phyloP scores from a whole-genome alignment of 2,329 filamentous ascomycete species.

The Trichoderma sp. region DNA sequence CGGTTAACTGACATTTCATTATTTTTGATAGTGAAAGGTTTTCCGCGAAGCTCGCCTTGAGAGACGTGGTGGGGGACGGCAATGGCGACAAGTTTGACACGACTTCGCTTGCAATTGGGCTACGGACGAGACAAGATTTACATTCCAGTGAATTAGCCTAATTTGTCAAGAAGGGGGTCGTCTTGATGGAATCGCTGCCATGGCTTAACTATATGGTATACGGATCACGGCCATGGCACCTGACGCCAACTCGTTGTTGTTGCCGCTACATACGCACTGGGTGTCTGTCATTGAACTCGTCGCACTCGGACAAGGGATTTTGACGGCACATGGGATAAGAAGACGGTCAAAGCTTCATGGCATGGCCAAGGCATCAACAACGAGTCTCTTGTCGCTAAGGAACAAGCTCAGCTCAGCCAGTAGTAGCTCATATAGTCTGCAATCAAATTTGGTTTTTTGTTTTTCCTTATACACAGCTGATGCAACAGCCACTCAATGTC shows the following conservation, averaged over 20 bases:
- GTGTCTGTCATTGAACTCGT: neutral
- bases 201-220: neutral
- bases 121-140: neutral
- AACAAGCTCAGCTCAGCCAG: slow-evolving; percentile 1
- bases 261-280: neutral
- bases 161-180: neutral
- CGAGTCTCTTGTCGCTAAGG: neutral
- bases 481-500: neutral
- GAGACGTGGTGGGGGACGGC: neutral
- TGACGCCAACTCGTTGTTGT: neutral
- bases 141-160: neutral
- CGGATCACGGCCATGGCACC: neutral
- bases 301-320: neutral
- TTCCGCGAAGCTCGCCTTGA: neutral
- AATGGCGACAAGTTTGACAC: neutral
- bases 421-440: slow-evolving; percentile 18
- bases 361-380: neutral
- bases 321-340: neutral
- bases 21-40: neutral
- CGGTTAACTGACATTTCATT: neutral
- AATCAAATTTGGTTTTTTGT: slow-evolving; percentile 14
- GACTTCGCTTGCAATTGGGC: neutral
- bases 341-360: neutral
- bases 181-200: neutral
- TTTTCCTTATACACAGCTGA: neutral